A percentile compares a stretch with the other conserved stretches of the same genome.
These are phyloP conservation scores for Eucalyptus cladocalyx DNA, from an alignment of 345 rosid genomes.

Conservation along the genomic window DNA sequence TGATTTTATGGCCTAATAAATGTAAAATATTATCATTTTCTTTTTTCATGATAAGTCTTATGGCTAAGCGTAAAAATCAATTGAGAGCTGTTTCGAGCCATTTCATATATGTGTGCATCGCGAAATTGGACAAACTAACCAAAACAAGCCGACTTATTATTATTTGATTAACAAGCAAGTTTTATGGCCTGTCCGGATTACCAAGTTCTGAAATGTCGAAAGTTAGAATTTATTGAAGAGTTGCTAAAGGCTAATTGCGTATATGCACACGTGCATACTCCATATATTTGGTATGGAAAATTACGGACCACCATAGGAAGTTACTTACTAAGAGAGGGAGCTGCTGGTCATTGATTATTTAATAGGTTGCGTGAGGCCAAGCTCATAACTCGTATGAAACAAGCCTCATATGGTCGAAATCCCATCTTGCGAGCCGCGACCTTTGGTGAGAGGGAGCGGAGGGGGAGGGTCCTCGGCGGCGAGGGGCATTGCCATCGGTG, in stretches of 20 bases:
- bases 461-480: not conserved
- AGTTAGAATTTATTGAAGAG: not conserved
- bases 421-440: not conserved
- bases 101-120: fast-evolving
- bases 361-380: not conserved
- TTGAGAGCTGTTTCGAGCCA: fast-evolving
- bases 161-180: not conserved
- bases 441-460: not conserved
- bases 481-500: no score
- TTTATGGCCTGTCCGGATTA: not conserved
- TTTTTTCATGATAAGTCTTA: not conserved
- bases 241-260: no score
- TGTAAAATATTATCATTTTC: not conserved
- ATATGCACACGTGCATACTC: not conserved
- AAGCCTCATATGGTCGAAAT: not conserved
- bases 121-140: fast-evolving
- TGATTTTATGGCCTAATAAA: not conserved
- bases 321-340: not conserved
- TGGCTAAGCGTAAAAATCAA: not conserved
- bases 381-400: not conserved
- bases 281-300: not conserved
- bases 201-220: no score
- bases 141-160: not conserved
- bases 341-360: not conserved
- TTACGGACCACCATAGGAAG: not conserved